Percentiles rank a stretch among this genome's conserved stretches.
phyloP scores from a whole-genome alignment of 306 rosid genomes.

The Vicia faba region DNA sequence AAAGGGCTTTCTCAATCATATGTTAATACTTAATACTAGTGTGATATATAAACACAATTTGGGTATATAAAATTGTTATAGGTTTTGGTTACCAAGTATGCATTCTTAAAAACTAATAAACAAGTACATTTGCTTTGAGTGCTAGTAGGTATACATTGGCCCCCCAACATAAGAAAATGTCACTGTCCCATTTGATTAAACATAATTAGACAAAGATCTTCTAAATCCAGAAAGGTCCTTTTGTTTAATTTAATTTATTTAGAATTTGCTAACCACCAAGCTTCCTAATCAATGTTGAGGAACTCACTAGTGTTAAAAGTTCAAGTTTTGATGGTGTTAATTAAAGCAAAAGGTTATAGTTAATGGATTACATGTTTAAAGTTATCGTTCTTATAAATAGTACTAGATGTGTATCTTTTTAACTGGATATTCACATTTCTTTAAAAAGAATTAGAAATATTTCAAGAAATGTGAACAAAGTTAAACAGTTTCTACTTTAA shows the following conservation, averaged over 20 bases:
- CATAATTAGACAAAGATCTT: slow-evolving; percentile 52
- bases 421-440: background rate
- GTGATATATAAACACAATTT: no score
- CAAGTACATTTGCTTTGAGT: slow-evolving; percentile 33
- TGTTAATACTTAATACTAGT: no score
- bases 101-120: background rate
- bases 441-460: background rate
- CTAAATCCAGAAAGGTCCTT: slow-evolving; percentile 44
- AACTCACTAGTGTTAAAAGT: background rate
- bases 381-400: background rate
- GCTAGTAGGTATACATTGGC: slow-evolving; percentile 44
- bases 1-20: slow-evolving; percentile 1
- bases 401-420: background rate
- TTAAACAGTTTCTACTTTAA: background rate
- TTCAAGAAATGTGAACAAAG: background rate
- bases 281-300: background rate
- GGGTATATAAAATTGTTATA: slow-evolving; percentile 6
- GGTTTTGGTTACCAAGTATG: slow-evolving; percentile 35
- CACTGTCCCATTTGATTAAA: slow-evolving; percentile 33
- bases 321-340: background rate
- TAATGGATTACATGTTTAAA: background rate
- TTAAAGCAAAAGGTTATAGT: background rate
- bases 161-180: slow-evolving; percentile 42
- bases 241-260: background rate
- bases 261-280: background rate